Base-by-base conservation (phyloP, 2,329 filamentous ascomycete species). In the Juglanconis oblonga region DNA sequence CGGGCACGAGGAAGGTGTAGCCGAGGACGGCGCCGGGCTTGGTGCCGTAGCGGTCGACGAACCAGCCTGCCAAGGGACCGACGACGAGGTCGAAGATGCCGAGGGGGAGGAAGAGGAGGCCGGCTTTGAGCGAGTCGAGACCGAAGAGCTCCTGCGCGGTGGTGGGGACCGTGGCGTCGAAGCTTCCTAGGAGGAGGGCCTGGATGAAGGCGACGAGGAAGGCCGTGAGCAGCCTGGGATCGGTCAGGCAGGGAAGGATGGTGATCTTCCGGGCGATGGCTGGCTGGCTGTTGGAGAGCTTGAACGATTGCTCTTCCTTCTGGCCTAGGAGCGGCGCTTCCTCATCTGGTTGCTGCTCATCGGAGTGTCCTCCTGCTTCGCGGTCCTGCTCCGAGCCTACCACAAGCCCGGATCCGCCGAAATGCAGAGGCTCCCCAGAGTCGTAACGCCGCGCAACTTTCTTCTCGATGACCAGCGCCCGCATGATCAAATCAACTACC, bases 401-500 rank as follows among this genome's bases (percentile, higher is more conserved):
- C 65, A 5, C 64, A 67, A 10, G 63, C 62, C 47, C 44, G 29
- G 24, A 52, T 14, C 42, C 53, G 29, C 49, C 31, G n/a, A 5
- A 48, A 33, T 52, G 44, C 6, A 38, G 40, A 4, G 58, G 63
- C 31, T 66, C 65, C 56, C 64, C 64, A 9, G 53, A 14, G 47
- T 67, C 47, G 49, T 73, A 68, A 56, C 81, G 84, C 62, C 73
- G 75, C 8, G 69, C 70, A 0, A 84, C 84, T 67, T 83, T 85
- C 71, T 86, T 87, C 70, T 89, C 86, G n/a, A 89, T 78, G 55
- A 89, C 77, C 5, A 84, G 68, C 0, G 86, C 66, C 11, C 87
- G 80, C 78, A 88, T 81, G 29, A 83, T 58, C 61, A 88, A 82
- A 68, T 89, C 86, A 14, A 88, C 62, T 0, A 67, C 77, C 1